phyloP scores from a whole-genome alignment of 495 filamentous ascomycete genomes.

The Rhypophila decipiens region DNA sequence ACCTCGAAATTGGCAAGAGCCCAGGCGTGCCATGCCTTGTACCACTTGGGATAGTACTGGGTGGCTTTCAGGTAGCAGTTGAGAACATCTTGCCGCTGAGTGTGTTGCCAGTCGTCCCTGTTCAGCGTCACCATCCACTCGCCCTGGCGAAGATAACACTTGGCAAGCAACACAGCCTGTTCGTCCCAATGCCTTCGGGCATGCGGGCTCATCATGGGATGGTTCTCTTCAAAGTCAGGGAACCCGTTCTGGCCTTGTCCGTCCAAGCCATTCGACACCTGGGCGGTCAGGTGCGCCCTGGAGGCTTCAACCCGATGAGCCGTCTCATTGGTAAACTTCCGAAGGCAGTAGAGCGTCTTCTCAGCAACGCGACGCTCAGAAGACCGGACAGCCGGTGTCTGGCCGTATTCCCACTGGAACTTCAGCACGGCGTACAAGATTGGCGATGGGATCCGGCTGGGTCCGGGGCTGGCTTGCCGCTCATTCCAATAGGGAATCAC shows the following conservation, averaged over 20 bases:
- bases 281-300: conserved; percentile 44
- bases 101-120: conserved; percentile 78
- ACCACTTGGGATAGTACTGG: conserved; percentile 84
- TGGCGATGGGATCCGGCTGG: conserved; percentile 55
- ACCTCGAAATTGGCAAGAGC: conserved; percentile 99
- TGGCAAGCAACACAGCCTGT: conserved; percentile 74
- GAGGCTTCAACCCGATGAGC: conserved; percentile 64
- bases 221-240: conserved; percentile 51
- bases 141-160: conserved; percentile 90
- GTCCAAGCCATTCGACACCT: conserved; percentile 48
- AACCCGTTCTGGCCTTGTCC: conserved; percentile 47
- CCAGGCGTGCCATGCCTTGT: conserved; percentile 99
- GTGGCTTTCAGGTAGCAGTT: conserved; percentile 85
- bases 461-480: conserved; percentile 27
- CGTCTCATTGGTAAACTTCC: conserved; percentile 72
- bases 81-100: conserved; percentile 70
- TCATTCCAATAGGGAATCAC: conserved; percentile 51
- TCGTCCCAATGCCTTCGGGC: conserved; percentile 46
- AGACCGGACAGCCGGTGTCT: conserved; percentile 29
- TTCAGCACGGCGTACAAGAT: conserved; percentile 91
- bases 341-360: conserved; percentile 69
- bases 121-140: conserved; percentile 86
- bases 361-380: conserved; percentile 36
- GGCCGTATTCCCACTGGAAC: conserved; percentile 84
- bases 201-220: conserved; percentile 29